A percentile compares a stretch with the other conserved stretches of the same genome.
Conservation (phyloP, 2,329 filamentous ascomycete genomes). For the Neurospora crassa region DNA sequence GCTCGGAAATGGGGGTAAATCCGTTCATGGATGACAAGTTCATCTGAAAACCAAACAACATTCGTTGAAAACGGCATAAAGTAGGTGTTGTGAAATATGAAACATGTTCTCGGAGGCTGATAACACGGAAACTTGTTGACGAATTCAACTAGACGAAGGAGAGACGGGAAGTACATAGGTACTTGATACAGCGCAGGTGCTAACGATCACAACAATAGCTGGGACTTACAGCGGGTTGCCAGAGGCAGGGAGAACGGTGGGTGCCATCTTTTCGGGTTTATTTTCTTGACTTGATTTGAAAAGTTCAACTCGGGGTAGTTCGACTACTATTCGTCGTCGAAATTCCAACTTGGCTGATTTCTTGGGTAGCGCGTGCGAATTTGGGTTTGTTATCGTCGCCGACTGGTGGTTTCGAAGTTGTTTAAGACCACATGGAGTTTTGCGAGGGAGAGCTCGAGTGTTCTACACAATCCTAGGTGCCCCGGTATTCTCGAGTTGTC, state of each 20-base stretch:
- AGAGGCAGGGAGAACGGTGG: conserved; percentile 18
- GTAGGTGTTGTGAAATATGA: not conserved
- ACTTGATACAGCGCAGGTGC: not conserved
- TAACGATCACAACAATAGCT: not conserved
- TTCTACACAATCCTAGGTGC: not conserved
- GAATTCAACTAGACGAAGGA: not conserved
- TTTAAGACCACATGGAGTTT: not conserved
- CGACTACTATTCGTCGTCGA: too few species aligned
- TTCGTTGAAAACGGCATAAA: not conserved
- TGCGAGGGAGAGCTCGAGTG: not conserved
- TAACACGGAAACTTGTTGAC: not conserved
- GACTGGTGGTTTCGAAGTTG: not conserved
- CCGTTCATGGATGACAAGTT: not conserved
- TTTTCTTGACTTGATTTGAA: not conserved
- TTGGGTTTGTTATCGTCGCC: not conserved
- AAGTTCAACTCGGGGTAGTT: too few species aligned
- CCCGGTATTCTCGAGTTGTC: not conserved
- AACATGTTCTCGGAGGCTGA: not conserved
- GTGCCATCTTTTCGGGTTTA: conserved; percentile 12
- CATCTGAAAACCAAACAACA: not conserved
- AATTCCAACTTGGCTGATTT: not conserved
- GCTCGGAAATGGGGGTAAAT: conserved; percentile 2
- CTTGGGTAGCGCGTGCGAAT: not conserved
- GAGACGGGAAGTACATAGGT: not conserved
- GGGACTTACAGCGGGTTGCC: conserved; percentile 20